Evolutionary conservation across 192 early-diverging fungal genomes (phyloP).

Genomic region (Diversispora epigaea): DNA sequence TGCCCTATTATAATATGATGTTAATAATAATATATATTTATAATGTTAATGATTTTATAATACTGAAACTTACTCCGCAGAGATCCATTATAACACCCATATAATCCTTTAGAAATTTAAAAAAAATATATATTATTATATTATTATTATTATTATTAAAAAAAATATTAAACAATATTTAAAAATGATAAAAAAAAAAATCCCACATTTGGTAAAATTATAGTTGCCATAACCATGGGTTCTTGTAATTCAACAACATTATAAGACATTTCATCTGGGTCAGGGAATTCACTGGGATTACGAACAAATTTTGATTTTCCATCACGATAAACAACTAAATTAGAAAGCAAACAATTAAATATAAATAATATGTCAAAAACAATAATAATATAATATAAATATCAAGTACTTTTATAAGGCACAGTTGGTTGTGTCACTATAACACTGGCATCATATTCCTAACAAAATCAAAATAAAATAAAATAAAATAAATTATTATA

Average conservation of each 20-base stretch:
- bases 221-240: slow-evolving; percentile 89
- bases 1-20: slow-evolving; percentile 42
- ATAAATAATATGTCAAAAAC: background rate
- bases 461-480: background rate
- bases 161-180: background rate
- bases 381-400: slow-evolving; percentile 6
- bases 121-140: background rate
- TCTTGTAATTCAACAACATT: slow-evolving; percentile 73
- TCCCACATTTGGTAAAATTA: slow-evolving; percentile 80
- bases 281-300: slow-evolving; percentile 93
- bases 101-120: slow-evolving; percentile 54
- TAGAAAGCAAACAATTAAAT: slow-evolving; percentile 5
- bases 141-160: background rate
- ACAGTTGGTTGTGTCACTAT: slow-evolving; percentile 93
- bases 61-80: slow-evolving; percentile 46
- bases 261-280: slow-evolving; percentile 60
- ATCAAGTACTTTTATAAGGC: slow-evolving; percentile 68
- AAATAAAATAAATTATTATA: background rate
- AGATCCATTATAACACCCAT: slow-evolving; percentile 73
- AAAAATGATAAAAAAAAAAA: slow-evolving; percentile 1
- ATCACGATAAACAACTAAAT: slow-evolving; percentile 54
- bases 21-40: background rate
- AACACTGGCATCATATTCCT: slow-evolving; percentile 89
- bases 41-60: no score
- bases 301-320: slow-evolving; percentile 53